Conservation (phyloP, 257 asterid genomes). For the Solanum habrochaites region DNA sequence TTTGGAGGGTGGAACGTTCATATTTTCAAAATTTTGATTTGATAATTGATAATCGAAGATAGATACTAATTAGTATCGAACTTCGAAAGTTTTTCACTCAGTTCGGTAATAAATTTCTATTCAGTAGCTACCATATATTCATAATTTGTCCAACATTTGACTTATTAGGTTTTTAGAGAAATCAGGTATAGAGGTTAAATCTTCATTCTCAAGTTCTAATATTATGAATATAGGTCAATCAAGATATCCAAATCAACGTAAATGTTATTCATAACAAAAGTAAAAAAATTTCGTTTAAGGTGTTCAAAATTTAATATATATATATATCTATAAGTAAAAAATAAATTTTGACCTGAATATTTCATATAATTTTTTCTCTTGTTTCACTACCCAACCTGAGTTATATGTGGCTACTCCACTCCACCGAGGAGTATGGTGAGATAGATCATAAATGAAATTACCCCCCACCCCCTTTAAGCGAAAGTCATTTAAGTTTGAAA, state of each 20-base stretch:
- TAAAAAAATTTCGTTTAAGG: fast-evolving
- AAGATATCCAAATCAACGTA: background rate
- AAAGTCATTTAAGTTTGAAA: background rate
- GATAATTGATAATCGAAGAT: too few species aligned
- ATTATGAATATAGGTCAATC: background rate
- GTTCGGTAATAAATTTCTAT: too few species aligned
- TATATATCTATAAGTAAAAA: too few species aligned
- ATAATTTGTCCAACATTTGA: background rate
- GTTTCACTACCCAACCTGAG: background rate
- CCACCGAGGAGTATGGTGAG: background rate
- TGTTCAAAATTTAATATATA: background rate
- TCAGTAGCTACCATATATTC: too few species aligned
- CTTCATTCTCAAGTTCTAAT: background rate
- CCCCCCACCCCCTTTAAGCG: background rate
- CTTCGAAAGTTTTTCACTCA: too few species aligned
- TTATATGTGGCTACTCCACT: background rate
- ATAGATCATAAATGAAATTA: background rate
- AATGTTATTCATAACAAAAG: background rate
- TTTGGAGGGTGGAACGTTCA: background rate
- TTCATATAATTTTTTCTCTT: too few species aligned
- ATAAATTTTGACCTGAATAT: background rate
- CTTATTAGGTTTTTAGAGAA: too few species aligned
- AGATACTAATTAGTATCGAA: background rate
- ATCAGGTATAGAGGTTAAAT: background rate
- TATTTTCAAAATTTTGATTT: too few species aligned